Evolutionary conservation across 1,139 yeast species (phyloP).

Genomic region (Candida tunisiensis): DNA sequence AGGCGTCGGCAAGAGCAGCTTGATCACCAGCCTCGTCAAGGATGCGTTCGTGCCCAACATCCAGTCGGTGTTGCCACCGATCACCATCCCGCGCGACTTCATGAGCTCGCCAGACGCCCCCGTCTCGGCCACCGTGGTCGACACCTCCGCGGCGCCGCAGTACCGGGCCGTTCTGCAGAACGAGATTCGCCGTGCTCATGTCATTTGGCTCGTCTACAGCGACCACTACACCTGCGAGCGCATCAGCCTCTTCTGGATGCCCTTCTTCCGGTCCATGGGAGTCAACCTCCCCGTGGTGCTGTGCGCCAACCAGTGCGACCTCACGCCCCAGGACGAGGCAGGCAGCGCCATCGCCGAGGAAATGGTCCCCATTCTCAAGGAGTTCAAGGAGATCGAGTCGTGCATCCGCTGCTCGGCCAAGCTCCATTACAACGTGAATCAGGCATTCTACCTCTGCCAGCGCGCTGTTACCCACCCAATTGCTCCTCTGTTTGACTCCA

Average conservation of each 20-base stretch:
- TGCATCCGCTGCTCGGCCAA: constrained; percentile 82
- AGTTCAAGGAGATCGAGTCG: constrained; percentile 86
- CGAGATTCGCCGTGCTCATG: constrained; percentile 76
- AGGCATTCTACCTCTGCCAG: constrained; percentile 81
- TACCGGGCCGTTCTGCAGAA: constrained; percentile 44
- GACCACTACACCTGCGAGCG: constrained; percentile 93
- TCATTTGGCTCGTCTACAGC: constrained; percentile 80
- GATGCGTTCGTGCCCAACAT: constrained; percentile 62
- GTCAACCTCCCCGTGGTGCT: constrained; percentile 80
- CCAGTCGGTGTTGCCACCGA: constrained; percentile 66
- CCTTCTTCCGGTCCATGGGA: constrained; percentile 79
- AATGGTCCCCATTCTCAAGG: constrained; percentile 70
- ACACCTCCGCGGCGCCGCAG: constrained; percentile 44
- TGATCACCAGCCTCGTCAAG: constrained; percentile 65
- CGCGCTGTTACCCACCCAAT: constrained; percentile 85
- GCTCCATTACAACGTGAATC: constrained; percentile 62
- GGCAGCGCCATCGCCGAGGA: constrained; percentile 38
- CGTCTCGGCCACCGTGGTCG: constrained; percentile 53
- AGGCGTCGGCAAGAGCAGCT: constrained; percentile 24
- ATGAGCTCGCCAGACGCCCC: constrained; percentile 41
- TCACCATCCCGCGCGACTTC: constrained; percentile 58
- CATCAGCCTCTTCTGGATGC: constrained; percentile 86
- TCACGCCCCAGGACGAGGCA: constrained; percentile 15
- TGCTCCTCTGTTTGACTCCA: constrained; percentile 89
- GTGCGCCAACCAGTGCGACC: constrained; percentile 72